phyloP scores from a whole-genome alignment of 495 filamentous ascomycete species.

The Talaromyces thailandensis region DNA sequence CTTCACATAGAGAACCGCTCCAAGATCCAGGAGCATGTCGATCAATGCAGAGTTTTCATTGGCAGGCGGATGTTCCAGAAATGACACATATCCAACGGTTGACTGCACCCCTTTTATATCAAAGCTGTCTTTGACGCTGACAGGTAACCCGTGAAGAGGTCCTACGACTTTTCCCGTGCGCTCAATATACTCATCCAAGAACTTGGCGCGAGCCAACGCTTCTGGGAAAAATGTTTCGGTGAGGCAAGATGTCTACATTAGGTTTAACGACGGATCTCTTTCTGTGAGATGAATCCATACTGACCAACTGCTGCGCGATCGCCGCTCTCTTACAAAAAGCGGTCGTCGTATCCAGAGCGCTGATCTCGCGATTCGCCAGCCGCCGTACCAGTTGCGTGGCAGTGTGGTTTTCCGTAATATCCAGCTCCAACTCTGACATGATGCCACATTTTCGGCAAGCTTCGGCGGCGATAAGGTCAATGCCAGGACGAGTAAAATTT shows the following conservation, averaged over 20 bases:
- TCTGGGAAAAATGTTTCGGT: constrained; percentile 55
- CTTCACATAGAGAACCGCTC: constrained; percentile 52
- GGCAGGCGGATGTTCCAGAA: constrained; percentile 25
- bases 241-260: constrained; percentile 39
- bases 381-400: constrained; percentile 31
- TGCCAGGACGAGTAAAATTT: not conserved
- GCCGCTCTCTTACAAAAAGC: constrained; percentile 50
- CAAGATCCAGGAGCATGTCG: constrained; percentile 21
- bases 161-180: constrained; percentile 38
- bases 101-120: constrained; percentile 45
- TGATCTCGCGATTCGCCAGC: constrained; percentile 16
- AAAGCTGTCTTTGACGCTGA: constrained; percentile 60
- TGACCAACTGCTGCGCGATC: constrained; percentile 43
- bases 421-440: constrained; percentile 24
- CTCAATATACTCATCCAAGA: constrained; percentile 32
- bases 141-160: constrained; percentile 59
- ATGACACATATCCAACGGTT: constrained; percentile 45
- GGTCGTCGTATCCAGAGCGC: constrained; percentile 32
- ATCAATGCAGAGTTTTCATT: constrained; percentile 4
- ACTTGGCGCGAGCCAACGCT: constrained; percentile 28
- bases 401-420: constrained; percentile 42
- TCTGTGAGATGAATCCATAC: not conserved
- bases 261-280: not conserved
- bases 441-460: not conserved
- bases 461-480: not conserved